phyloP scores from a whole-genome alignment of 1,284 basidiomycete genomes.

The Meripilus lineatus region DNA sequence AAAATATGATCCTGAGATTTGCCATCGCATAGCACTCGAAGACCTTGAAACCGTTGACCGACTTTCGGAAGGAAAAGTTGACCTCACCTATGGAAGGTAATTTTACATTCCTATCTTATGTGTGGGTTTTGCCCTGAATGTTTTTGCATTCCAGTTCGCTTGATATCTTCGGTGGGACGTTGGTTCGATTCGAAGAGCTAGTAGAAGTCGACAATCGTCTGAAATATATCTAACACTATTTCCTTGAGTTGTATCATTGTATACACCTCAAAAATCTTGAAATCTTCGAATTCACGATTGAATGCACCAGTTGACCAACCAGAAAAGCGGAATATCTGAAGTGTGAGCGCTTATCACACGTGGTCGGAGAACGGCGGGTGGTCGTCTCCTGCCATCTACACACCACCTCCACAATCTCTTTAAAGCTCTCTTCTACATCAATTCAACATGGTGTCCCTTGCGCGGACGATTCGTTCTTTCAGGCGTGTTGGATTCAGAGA shows the following conservation, averaged over 20 bases:
- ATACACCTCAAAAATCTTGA: too few relatives aligned
- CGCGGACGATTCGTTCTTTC: slow-evolving; percentile 72
- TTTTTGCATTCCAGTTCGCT: slow-evolving; percentile 50
- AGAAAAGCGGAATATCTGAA: too few relatives aligned
- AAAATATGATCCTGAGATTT: background rate
- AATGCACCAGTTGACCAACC: too few relatives aligned
- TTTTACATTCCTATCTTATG: slow-evolving; percentile 12
- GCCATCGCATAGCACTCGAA: slow-evolving; percentile 52
- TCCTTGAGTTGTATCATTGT: background rate
- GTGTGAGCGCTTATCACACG: background rate
- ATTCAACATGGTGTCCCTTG: slow-evolving; percentile 61
- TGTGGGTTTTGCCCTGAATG: slow-evolving; percentile 3
- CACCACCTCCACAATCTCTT: background rate
- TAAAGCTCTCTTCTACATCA: too few relatives aligned
- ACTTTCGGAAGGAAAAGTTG: slow-evolving; percentile 83
- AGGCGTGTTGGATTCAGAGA: slow-evolving; percentile 72
- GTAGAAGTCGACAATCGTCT: slow-evolving; percentile 36
- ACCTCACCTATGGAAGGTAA: slow-evolving; percentile 94
- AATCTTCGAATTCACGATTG: too few relatives aligned
- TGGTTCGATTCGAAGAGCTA: slow-evolving; percentile 71
- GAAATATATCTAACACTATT: too few relatives aligned
- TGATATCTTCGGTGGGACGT: slow-evolving; percentile 79
- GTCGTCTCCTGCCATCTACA: background rate
- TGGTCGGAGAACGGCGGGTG: background rate
- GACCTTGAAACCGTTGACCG: slow-evolving; percentile 84